Conservation (phyloP, 2,329 filamentous ascomycete genomes). For the Cytospora schulzeri region DNA sequence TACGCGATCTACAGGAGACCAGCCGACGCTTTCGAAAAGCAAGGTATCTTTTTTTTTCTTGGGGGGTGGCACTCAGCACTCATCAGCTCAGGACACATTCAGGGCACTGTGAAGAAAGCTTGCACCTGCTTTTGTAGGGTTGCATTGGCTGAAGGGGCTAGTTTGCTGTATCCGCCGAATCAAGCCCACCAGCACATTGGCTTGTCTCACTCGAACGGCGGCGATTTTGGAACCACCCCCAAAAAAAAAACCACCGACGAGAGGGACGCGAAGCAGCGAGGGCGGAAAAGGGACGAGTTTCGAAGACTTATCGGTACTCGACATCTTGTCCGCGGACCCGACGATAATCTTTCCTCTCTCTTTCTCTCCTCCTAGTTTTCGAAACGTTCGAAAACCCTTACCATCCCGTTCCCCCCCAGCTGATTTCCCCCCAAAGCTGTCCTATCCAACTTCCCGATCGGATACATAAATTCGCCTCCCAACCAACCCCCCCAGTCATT, state of each 20-base stretch:
- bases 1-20: constrained; percentile 20
- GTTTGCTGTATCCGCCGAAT: constrained; percentile 24
- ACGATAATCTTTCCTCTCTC: constrained; percentile 12
- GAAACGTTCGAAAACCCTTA: constrained; percentile 6
- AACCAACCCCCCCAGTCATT: neutral
- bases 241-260: constrained; percentile 12
- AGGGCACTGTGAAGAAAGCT: constrained; percentile 15
- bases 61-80: neutral
- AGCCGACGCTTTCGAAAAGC: neutral
- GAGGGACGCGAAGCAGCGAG: constrained; percentile 8
- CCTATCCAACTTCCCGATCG: neutral
- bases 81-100: neutral
- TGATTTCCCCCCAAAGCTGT: constrained; percentile 1
- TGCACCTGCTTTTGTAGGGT: constrained; percentile 17
- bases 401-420: neutral
- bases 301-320: constrained; percentile 14
- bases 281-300: constrained; percentile 22
- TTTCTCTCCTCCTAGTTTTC: neutral
- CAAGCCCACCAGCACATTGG: constrained; percentile 19
- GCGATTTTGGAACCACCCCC: constrained; percentile 22
- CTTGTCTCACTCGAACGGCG: constrained; percentile 27
- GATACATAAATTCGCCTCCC: neutral
- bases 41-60: neutral
- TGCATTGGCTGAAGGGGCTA: constrained; percentile 24
- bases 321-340: constrained; percentile 15